Conservation (phyloP, 176 grass and related monocot genomes). For the Bolboschoenus planiculmis region DNA sequence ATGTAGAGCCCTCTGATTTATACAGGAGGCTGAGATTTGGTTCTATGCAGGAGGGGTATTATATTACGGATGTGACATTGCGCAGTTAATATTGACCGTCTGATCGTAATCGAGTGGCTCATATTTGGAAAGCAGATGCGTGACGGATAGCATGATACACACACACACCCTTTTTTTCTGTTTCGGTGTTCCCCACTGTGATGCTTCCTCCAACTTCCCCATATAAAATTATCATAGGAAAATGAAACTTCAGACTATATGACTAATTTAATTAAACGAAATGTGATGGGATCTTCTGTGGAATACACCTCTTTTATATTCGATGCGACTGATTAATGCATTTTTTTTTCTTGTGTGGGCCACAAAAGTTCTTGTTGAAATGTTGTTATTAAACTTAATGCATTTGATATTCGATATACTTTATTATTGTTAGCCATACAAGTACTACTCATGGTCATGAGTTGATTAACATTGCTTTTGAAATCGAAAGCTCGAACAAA, state of each 20-base stretch:
- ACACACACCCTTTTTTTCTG: not conserved
- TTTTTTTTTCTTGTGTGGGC: not conserved
- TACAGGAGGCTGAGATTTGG: too few relatives aligned
- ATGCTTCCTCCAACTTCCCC: slow-evolving; percentile 1
- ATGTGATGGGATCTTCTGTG: not conserved
- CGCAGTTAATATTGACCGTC: not conserved
- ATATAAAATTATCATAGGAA: not conserved
- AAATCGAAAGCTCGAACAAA: not conserved
- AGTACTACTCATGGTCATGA: not conserved
- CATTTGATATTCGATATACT: not conserved
- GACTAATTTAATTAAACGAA: too few relatives aligned
- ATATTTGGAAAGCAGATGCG: not conserved
- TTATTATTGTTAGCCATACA: not conserved
- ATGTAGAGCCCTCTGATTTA: not conserved
- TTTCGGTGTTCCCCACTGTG: not conserved
- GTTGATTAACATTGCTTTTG: not conserved
- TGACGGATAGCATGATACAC: not conserved
- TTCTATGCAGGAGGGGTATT: too few relatives aligned
- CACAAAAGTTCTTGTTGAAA: not conserved
- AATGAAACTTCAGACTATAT: not conserved
- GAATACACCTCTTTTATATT: not conserved
- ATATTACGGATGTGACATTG: not conserved
- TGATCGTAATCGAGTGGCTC: too few relatives aligned
- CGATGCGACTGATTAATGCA: not conserved
- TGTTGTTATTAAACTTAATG: not conserved